Conservation (phyloP, 169 alveolate genomes). For the Cryptosporidium baileyi region DNA sequence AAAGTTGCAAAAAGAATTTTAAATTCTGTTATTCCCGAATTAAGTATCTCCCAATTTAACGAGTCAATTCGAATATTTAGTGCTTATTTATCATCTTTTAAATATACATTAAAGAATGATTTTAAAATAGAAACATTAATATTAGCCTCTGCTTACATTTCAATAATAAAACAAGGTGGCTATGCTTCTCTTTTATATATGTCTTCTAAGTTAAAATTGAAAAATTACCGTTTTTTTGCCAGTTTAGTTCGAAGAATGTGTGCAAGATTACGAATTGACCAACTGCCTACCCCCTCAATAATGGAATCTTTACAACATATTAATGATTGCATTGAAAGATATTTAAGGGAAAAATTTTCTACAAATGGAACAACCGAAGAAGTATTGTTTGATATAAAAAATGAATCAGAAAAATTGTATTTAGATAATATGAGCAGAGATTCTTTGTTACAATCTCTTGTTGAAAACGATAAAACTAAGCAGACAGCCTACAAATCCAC, state of each 20-base stretch:
- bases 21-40: background rate
- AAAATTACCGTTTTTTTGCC: slow-evolving; percentile 26
- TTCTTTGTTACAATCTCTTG: background rate
- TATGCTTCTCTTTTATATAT: slow-evolving; percentile 12
- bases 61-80: slow-evolving; percentile 13
- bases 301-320: slow-evolving; percentile 5
- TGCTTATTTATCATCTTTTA: slow-evolving; percentile 18
- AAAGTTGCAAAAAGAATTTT: slow-evolving; percentile 15
- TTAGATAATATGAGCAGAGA: background rate
- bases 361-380: background rate
- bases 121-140: slow-evolving; percentile 1
- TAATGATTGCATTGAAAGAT: background rate
- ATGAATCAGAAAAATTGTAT: background rate
- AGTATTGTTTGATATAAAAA: too few relatives aligned
- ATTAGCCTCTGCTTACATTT: slow-evolving; percentile 24
- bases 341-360: background rate
- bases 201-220: background rate
- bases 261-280: background rate
- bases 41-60: slow-evolving; percentile 13
- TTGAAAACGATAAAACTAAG: background rate
- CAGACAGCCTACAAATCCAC: background rate
- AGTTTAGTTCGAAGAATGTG: slow-evolving; percentile 23
- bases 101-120: background rate
- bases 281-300: slow-evolving; percentile 11
- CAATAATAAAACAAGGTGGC: slow-evolving; percentile 40